These are phyloP conservation scores for Sarocladiaceae sp. DNA, from an alignment of 2,329 filamentous ascomycete genomes.

Conservation along the genomic window DNA sequence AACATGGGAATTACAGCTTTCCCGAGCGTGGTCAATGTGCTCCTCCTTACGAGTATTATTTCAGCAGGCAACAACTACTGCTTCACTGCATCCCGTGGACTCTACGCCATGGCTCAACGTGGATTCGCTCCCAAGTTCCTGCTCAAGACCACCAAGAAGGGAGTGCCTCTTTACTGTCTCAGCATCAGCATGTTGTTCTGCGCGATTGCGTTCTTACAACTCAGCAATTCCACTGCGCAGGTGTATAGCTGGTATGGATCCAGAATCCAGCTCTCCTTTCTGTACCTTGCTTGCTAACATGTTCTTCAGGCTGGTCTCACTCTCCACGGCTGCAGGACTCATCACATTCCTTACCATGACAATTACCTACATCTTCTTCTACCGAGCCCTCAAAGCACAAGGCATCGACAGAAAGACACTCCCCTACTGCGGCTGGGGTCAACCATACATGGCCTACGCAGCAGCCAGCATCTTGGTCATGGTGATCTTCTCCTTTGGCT, in stretches of 20 bases:
- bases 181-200: neutral
- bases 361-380: conserved; percentile 11
- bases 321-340: neutral
- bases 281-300: neutral
- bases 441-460: conserved; percentile 8
- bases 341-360: conserved; percentile 10
- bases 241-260: too few relatives aligned
- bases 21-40: conserved; percentile 34
- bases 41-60: conserved; percentile 36
- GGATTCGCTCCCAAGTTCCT: conserved; percentile 13
- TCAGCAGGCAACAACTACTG: conserved; percentile 38
- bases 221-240: too few relatives aligned
- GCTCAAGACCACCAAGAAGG: conserved; percentile 4
- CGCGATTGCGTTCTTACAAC: too few relatives aligned
- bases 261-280: too few relatives aligned
- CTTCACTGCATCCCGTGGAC: conserved; percentile 22
- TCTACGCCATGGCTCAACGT: conserved; percentile 13
- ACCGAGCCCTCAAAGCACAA: conserved; percentile 9
- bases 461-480: too few relatives aligned
- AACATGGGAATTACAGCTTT: conserved; percentile 31
- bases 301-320: conserved; percentile 3
- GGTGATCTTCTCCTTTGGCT: too few relatives aligned
- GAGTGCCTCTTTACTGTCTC: conserved; percentile 4
- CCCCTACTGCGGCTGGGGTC: neutral
- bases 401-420: conserved; percentile 9